Percentiles rank a stretch among this genome's conserved stretches.
These are phyloP conservation scores for Rhododendron williamsianum DNA, from an alignment of 148 eudicot genomes.

Conservation along the genomic window DNA sequence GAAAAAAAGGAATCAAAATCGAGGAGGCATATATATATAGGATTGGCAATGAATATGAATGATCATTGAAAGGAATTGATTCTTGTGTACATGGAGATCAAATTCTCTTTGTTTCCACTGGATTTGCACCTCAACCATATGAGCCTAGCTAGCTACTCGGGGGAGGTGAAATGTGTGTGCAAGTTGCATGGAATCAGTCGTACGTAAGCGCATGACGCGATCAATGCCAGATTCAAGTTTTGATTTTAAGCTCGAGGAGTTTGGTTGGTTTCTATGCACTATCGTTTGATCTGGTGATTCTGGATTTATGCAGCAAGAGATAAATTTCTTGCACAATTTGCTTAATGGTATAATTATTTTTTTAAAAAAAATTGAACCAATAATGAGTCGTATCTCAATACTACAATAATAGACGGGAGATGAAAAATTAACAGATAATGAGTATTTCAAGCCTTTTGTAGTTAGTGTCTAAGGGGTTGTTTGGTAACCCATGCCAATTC, in stretches of 20 bases:
- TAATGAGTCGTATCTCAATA: background rate
- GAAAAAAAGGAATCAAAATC: slow-evolving; percentile 7
- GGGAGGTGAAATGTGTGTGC: slow-evolving; percentile 4
- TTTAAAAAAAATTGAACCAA: too few relatives aligned
- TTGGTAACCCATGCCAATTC: too few relatives aligned
- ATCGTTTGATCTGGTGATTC: background rate
- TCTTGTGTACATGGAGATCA: background rate
- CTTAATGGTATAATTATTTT: background rate
- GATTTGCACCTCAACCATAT: slow-evolving; percentile 26
- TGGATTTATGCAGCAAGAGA: background rate
- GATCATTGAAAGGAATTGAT: background rate
- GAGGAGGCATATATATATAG: background rate
- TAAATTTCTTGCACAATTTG: background rate
- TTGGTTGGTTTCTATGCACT: background rate
- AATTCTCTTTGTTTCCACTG: slow-evolving; percentile 1
- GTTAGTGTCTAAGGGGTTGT: background rate
- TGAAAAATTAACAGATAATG: background rate
- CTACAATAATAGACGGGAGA: background rate
- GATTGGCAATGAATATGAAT: background rate
- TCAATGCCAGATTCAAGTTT: background rate
- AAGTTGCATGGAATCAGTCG: slow-evolving; percentile 2
- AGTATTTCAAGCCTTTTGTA: background rate
- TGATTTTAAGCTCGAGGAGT: background rate
- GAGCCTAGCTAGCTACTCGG: slow-evolving; percentile 18
- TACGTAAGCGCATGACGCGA: background rate